Percentiles rank a stretch among this genome's conserved stretches.
phyloP scores from a whole-genome alignment of 83 land plant species.

The Larix sibirica region DNA sequence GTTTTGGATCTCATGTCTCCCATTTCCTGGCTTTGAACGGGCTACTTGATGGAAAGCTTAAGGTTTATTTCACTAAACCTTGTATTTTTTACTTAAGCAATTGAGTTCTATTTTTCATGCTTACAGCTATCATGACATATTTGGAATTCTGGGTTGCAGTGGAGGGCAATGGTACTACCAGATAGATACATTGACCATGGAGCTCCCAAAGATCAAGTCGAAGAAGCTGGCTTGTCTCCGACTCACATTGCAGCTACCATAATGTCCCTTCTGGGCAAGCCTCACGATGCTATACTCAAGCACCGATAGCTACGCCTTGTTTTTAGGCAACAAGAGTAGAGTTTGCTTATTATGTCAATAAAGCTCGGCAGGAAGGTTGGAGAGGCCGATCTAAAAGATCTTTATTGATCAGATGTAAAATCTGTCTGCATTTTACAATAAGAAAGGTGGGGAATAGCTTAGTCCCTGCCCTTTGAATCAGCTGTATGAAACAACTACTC shows the following conservation, averaged over 20 bases:
- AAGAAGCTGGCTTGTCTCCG: slow-evolving; percentile 65
- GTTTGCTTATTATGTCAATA: no score
- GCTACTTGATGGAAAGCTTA: slow-evolving; percentile 64
- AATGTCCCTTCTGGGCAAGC: slow-evolving; percentile 51
- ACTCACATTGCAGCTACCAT: slow-evolving; percentile 69
- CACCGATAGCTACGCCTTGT: no score
- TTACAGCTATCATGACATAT: not conserved
- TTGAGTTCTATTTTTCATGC: not conserved
- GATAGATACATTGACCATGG: slow-evolving; percentile 85
- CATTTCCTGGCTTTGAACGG: slow-evolving; percentile 62
- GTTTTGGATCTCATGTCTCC: slow-evolving; percentile 72
- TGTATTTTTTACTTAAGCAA: not conserved
- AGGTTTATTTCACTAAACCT: slow-evolving; percentile 32
- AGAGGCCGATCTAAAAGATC: no score
- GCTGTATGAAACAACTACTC: no score
- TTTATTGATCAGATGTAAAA: no score
- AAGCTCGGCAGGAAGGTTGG: no score
- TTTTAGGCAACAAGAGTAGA: no score
- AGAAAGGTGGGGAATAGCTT: no score
- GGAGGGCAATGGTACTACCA: slow-evolving; percentile 73
- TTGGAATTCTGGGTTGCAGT: slow-evolving; percentile 35
- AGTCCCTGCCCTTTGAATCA: no score
- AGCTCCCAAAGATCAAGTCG: slow-evolving; percentile 64
- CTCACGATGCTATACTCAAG: slow-evolving; percentile 44
- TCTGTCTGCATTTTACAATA: no score